Evolutionary conservation across 345 rosid species (phyloP), one percentile per base, ranked within the genome.

Genomic region (Acer yangbiense): DNA sequence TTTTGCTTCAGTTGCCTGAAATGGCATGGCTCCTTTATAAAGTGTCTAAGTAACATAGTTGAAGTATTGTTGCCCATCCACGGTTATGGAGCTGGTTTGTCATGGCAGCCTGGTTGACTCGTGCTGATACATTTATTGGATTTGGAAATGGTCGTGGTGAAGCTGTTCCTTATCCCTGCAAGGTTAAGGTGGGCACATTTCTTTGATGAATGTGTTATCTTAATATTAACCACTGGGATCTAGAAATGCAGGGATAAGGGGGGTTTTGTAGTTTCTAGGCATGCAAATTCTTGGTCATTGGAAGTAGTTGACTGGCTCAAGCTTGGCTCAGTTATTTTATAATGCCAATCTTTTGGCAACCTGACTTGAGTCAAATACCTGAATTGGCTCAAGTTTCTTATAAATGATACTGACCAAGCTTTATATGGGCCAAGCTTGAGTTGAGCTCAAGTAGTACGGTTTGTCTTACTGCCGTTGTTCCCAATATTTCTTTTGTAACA

Each of bases 101-200:
- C 69, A 77, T 73, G 88, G 97, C 97, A 92, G 94, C 91, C 98
- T 83, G 98, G 90, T 88, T 86, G 96, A 95, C 97, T 93, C 92
- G 74, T 71, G 82, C 76, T 79, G 82, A 73, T 84, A 77, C 71
- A 67, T 72, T 77, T 83, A 76, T 83, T 83, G 91, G 78, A 79
- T 73, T 60, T 78, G 74, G 80, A 80, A 77, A 67, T 81, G 87
- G 72, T 81, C 86, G 73, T 81, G 87, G 79, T 79, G 87, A 77
- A 65, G 87, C 82, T 81, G 88, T 85, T 90, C 91, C 94, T 92
- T 92, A 93, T 95, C 98, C 98, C 99, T 93, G 98, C 93, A 85
- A 87, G 85, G 89, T 90, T 91, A 93, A 95, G 98, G 98, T 93
- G 97, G 97, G 97, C 96, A 93, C 93, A 90, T 91, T 90, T 92